Evolutionary conservation across 2,329 filamentous ascomycete species (phyloP).

Genomic region (Ceratocystis cubensis): DNA sequence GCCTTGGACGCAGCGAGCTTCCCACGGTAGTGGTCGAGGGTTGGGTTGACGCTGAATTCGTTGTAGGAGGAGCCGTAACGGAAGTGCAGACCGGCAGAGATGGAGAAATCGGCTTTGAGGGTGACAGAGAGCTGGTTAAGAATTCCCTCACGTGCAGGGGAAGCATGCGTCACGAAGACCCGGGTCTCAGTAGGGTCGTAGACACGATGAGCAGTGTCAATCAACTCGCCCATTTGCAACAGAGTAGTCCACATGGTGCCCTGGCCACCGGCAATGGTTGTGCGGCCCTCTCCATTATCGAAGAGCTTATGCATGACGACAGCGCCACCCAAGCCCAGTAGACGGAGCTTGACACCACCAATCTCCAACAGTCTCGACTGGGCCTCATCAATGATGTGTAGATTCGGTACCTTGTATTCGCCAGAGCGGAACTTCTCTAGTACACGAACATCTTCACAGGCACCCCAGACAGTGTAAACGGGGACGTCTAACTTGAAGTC

Average conservation of each 20-base stretch:
- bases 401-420: conserved; percentile 94
- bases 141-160: conserved; percentile 88
- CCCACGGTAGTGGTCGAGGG: conserved; percentile 92
- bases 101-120: conserved; percentile 94
- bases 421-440: conserved; percentile 94
- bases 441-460: conserved; percentile 94
- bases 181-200: conserved; percentile 97
- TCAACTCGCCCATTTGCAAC: conserved; percentile 92
- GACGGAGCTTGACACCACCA: conserved; percentile 86
- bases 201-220: conserved; percentile 94
- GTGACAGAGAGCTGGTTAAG: conserved; percentile 96
- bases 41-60: conserved; percentile 98
- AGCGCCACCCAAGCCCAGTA: conserved; percentile 85
- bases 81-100: conserved; percentile 96
- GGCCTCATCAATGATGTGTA: conserved; percentile 97
- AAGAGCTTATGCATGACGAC: conserved; percentile 99
- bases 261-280: conserved; percentile 94
- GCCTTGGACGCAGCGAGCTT: conserved; percentile 97
- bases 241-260: conserved; percentile 99
- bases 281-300: conserved; percentile 94
- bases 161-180: conserved; percentile 92
- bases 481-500: conserved; percentile 86
- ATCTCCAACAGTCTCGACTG: conserved; percentile 90
- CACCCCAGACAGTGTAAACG: conserved; percentile 98
- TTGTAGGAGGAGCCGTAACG: conserved; percentile 98